Percentiles rank a stretch among this genome's conserved stretches.
These are phyloP conservation scores for Aristolochia californica DNA, from an alignment of 164 flowering plant species.

Conservation along the genomic window DNA sequence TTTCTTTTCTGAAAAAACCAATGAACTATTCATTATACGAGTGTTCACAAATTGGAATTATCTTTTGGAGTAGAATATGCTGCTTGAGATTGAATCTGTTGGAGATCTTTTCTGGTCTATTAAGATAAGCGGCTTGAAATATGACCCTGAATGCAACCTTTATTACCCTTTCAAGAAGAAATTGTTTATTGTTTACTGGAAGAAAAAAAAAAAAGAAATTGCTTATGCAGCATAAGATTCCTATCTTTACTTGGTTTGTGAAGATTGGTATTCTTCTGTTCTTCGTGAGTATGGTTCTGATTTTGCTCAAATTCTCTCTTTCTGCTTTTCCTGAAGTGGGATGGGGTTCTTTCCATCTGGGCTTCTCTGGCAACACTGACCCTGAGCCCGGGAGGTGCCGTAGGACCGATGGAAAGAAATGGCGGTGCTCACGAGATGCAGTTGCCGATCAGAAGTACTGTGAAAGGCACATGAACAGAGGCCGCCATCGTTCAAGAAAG, in stretches of 20 bases:
- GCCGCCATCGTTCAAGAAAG: constrained; percentile 99
- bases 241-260: no score
- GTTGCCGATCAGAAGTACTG: constrained; percentile 93
- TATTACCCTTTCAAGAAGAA: no score
- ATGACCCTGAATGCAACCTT: no score
- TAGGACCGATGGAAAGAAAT: constrained; percentile 95
- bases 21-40: neutral
- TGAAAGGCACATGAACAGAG: constrained; percentile 91
- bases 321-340: constrained; percentile 33
- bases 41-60: no score
- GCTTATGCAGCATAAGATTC: no score
- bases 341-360: constrained; percentile 89
- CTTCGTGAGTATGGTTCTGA: neutral
- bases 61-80: no score
- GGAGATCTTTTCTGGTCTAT: no score
- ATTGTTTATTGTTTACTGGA: no score
- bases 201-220: no score
- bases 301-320: constrained; percentile 3
- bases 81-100: no score
- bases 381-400: constrained; percentile 98
- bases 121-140: no score
- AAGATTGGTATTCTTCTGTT: no score
- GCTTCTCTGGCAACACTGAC: constrained; percentile 68
- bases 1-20: neutral
- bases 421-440: constrained; percentile 96